A percentile compares a stretch with the other conserved stretches of the same genome.
Conservation (phyloP, 2,329 filamentous ascomycete species). For the Lecanicillium sp. region DNA sequence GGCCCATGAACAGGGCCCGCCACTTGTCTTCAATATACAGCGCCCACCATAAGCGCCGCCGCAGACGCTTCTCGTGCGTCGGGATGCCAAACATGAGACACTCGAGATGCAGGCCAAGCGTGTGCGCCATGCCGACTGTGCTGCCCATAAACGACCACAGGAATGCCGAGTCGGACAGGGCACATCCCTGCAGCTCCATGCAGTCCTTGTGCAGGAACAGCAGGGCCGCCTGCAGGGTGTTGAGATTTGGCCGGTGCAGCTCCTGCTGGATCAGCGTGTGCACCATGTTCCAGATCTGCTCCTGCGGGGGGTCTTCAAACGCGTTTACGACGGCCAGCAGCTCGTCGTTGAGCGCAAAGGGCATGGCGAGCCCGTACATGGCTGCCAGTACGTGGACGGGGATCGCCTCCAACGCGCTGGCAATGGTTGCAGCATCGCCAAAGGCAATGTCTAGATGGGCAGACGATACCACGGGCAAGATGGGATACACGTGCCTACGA, state of each 20-base stretch:
- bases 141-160: slow-evolving; percentile 28
- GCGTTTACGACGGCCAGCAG: slow-evolving; percentile 5
- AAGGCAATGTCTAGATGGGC: slow-evolving; percentile 5
- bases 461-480: slow-evolving; percentile 8
- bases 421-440: neutral
- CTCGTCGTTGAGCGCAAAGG: slow-evolving; percentile 10
- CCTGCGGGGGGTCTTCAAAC: slow-evolving; percentile 2
- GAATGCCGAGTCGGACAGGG: slow-evolving; percentile 22
- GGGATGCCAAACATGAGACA: slow-evolving; percentile 28
- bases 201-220: slow-evolving; percentile 10
- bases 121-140: slow-evolving; percentile 23
- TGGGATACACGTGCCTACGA: slow-evolving; percentile 10
- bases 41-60: slow-evolving; percentile 30
- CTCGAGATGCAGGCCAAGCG: slow-evolving; percentile 27
- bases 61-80: slow-evolving; percentile 26
- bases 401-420: slow-evolving; percentile 4
- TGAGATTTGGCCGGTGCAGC: slow-evolving; percentile 5
- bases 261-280: slow-evolving; percentile 6
- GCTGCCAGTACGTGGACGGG: slow-evolving; percentile 9
- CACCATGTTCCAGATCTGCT: slow-evolving; percentile 8
- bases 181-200: neutral
- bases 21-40: slow-evolving; percentile 31
- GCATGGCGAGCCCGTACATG: slow-evolving; percentile 11
- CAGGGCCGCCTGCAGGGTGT: slow-evolving; percentile 6
- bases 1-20: slow-evolving; percentile 24